These are phyloP conservation scores for Beta lomatogona DNA, from an alignment of 179 eudicot species.

Conservation along the genomic window DNA sequence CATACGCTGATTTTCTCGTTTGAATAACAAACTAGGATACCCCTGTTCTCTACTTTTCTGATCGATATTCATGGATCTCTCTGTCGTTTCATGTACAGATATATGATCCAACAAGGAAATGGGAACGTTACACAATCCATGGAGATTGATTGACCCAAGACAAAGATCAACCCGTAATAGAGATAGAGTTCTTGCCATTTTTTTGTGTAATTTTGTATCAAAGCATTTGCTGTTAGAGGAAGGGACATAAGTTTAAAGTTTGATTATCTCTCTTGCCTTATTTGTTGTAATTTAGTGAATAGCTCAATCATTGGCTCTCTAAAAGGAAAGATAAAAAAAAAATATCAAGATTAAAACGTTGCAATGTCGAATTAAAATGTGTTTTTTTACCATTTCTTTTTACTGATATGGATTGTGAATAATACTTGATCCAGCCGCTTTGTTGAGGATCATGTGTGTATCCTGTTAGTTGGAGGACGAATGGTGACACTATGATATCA, in stretches of 20 bases:
- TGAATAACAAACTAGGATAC: background rate
- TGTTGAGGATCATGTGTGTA: background rate
- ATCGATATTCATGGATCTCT: background rate
- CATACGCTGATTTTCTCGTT: background rate
- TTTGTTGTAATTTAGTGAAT: background rate
- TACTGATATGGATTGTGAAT: no score
- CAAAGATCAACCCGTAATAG: background rate
- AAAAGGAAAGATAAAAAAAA: no score
- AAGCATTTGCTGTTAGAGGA: background rate
- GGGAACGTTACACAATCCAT: slow-evolving; percentile 90
- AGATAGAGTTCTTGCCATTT: slow-evolving; percentile 11
- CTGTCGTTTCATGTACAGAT: slow-evolving; percentile 47
- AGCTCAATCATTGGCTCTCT: background rate
- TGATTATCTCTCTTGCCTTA: no score
- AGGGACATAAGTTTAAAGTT: background rate
- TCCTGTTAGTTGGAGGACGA: background rate
- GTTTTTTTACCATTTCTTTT: background rate
- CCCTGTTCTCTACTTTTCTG: slow-evolving; percentile 1
- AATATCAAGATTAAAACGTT: background rate
- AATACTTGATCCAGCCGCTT: background rate
- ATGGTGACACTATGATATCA: no score
- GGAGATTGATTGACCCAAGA: slow-evolving; percentile 52
- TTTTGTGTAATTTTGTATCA: slow-evolving; percentile 11
- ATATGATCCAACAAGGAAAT: slow-evolving; percentile 80
- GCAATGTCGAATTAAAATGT: background rate